phyloP scores from a whole-genome alignment of 139 green algal genomes.

The Micractinium conductrix region DNA sequence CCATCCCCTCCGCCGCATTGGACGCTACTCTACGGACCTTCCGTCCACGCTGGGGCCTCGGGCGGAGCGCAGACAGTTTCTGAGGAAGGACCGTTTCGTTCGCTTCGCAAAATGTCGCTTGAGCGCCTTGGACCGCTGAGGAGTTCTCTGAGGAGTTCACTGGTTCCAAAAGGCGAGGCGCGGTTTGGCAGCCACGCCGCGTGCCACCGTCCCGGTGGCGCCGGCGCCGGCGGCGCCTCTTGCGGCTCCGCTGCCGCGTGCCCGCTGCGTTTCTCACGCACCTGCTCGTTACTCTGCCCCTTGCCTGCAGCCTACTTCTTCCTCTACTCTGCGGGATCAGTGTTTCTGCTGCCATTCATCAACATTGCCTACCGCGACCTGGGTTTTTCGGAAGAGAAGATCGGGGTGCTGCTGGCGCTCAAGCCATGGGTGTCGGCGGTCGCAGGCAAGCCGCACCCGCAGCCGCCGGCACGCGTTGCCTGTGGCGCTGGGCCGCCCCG shows the following conservation, averaged over 20 bases:
- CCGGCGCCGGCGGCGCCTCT: no score
- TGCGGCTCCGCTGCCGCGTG: no score
- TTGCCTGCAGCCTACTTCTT: not conserved
- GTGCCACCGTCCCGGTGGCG: no score
- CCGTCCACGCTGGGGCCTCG: no score
- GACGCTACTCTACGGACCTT: no score
- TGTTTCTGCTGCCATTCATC: slow-evolving; percentile 42
- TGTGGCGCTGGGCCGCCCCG: no score
- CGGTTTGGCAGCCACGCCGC: not conserved
- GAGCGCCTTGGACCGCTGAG: no score
- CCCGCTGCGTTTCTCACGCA: not conserved
- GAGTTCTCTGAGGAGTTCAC: no score
- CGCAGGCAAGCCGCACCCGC: not conserved
- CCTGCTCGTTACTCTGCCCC: not conserved
- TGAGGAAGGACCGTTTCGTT: no score
- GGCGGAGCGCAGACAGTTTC: no score
- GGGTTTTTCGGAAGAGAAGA: slow-evolving; percentile 3
- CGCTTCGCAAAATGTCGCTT: no score
- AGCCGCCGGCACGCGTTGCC: not conserved
- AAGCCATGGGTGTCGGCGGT: slow-evolving; percentile 18
- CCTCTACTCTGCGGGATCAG: not conserved
- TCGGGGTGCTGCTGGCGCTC: slow-evolving; percentile 31
- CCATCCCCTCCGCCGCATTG: no score
- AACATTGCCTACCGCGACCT: slow-evolving; percentile 19
- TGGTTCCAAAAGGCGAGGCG: not conserved